These are phyloP conservation scores for Picea abies DNA, from an alignment of 83 land plant species.

Conservation along the genomic window DNA sequence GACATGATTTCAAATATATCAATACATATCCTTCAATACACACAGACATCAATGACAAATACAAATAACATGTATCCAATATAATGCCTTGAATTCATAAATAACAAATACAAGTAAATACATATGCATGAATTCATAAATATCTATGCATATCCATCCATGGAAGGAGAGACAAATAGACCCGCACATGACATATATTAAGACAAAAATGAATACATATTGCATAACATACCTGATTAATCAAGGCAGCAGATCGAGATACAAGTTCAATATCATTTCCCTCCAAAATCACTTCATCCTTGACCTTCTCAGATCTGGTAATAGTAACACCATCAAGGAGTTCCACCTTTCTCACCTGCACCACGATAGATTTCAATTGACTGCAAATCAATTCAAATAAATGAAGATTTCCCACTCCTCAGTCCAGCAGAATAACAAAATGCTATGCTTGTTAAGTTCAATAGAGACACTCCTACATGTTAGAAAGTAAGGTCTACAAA, in stretches of 20 bases:
- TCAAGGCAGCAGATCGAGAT: constrained; percentile 59
- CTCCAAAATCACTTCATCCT: constrained; percentile 61
- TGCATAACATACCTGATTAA: constrained; percentile 44
- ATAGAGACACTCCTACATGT: too few relatives aligned
- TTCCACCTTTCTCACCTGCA: constrained; percentile 57
- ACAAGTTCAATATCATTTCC: constrained; percentile 67
- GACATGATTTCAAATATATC: neutral
- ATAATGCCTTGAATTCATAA: too few relatives aligned
- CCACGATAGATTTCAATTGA: neutral
- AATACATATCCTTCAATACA: neutral
- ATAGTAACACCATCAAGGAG: constrained; percentile 51
- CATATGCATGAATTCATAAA: neutral
- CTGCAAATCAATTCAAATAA: neutral
- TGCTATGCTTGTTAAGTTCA: too few relatives aligned
- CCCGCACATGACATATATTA: neutral
- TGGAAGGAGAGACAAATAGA: too few relatives aligned
- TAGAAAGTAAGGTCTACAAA: too few relatives aligned
- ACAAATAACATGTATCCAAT: neutral
- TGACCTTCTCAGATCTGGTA: constrained; percentile 58
- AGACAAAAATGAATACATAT: neutral
- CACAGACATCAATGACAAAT: neutral
- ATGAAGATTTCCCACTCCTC: neutral
- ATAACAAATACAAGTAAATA: neutral
- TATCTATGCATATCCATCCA: too few relatives aligned
- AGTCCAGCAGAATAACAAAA: too few relatives aligned